Conservation (phyloP, 768 basidiomycete genomes). For the Amanita pallidorosea region DNA sequence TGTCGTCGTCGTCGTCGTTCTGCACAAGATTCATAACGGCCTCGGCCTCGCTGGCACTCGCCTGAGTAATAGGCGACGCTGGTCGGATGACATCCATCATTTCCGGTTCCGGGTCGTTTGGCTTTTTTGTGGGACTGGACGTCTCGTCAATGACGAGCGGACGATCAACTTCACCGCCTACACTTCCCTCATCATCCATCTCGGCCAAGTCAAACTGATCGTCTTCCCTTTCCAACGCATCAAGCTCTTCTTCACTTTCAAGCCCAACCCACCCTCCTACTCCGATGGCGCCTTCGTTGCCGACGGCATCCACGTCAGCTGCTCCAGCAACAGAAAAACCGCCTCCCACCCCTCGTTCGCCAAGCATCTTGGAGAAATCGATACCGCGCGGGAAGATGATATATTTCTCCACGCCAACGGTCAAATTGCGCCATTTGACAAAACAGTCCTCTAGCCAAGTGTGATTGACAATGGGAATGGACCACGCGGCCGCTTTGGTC, state of each 20-base stretch:
- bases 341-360: slow-evolving; percentile 28
- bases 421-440: slow-evolving; percentile 62
- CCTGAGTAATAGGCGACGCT: slow-evolving; percentile 8
- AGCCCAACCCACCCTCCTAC: slow-evolving; percentile 4
- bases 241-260: slow-evolving; percentile 3
- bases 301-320: slow-evolving; percentile 5
- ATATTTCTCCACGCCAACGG: slow-evolving; percentile 56
- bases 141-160: slow-evolving; percentile 2
- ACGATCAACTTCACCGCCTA: slow-evolving; percentile 4
- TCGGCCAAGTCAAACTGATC: slow-evolving; percentile 3
- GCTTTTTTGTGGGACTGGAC: not conserved
- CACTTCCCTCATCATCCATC: slow-evolving; percentile 2
- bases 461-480: slow-evolving; percentile 82
- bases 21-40: slow-evolving; percentile 10
- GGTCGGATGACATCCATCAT: not conserved
- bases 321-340: slow-evolving; percentile 5
- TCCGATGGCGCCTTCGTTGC: slow-evolving; percentile 5
- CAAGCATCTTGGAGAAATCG: slow-evolving; percentile 44
- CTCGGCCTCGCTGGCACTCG: slow-evolving; percentile 21
- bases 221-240: slow-evolving; percentile 4
- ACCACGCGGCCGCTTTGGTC: slow-evolving; percentile 66
- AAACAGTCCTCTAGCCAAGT: slow-evolving; percentile 90
- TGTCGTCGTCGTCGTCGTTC: slow-evolving; percentile 2
- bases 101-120: not conserved
- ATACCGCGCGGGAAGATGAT: slow-evolving; percentile 56